phyloP scores from a whole-genome alignment of 768 basidiomycete genomes.

The Megacollybia marginata region DNA sequence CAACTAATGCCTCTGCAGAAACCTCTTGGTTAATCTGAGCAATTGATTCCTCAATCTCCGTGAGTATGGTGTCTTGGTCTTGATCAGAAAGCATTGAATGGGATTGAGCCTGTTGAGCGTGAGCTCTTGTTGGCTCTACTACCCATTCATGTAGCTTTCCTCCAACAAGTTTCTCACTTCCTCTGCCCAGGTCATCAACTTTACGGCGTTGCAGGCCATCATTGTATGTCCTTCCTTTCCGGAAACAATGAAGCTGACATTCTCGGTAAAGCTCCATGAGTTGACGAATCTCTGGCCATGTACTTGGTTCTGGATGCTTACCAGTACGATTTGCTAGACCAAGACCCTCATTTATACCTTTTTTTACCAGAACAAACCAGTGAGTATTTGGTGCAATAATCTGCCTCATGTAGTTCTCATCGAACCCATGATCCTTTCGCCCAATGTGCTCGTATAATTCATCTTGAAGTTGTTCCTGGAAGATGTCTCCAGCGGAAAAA shows the following conservation, averaged over 20 bases:
- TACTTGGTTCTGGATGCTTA: slow-evolving; percentile 6
- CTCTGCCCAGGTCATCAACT: slow-evolving; percentile 5
- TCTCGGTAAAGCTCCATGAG: slow-evolving; percentile 4
- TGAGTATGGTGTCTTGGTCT: too few relatives aligned
- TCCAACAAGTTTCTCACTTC: too few relatives aligned
- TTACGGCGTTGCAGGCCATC: neutral
- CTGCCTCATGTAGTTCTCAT: slow-evolving; percentile 5
- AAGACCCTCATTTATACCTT: slow-evolving; percentile 7
- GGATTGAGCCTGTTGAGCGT: too few relatives aligned
- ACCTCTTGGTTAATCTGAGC: too few relatives aligned
- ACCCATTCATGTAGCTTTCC: too few relatives aligned
- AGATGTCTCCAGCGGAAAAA: neutral
- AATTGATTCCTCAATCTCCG: too few relatives aligned
- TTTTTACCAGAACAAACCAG: slow-evolving; percentile 8
- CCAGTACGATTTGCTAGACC: slow-evolving; percentile 4
- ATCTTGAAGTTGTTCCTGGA: slow-evolving; percentile 11
- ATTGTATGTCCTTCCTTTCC: slow-evolving; percentile 1
- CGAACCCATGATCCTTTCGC: slow-evolving; percentile 8
- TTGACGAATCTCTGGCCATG: slow-evolving; percentile 1
- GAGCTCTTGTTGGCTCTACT: too few relatives aligned
- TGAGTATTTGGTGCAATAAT: slow-evolving; percentile 11
- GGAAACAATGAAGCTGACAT: slow-evolving; percentile 5
- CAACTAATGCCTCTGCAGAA: too few relatives aligned
- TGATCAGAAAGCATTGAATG: too few relatives aligned
- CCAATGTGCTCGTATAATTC: slow-evolving; percentile 5